Base-by-base conservation (phyloP, 257 asterid species). In the Fraxinus anomala region DNA sequence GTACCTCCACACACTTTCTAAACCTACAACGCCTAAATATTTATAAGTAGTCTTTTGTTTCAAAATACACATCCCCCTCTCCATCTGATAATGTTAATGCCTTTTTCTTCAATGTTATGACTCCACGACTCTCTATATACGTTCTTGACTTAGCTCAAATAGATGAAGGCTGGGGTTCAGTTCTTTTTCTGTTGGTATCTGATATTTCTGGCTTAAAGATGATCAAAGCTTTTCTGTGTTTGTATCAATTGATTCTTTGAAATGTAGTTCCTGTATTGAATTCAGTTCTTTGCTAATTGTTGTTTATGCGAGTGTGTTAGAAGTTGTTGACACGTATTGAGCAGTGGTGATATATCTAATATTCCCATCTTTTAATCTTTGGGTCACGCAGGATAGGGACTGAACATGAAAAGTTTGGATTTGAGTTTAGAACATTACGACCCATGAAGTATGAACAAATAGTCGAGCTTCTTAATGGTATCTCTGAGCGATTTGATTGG, bases 401-500 rank as follows among this genome's bases (percentile, higher is more conserved):
- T 77, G 99, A 95, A 85, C 99, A 95, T 79, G 99, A 95, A 80
- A 95, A 95, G 80, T 95, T 95, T 71, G 99, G 99, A 80, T 95
- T 95, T 75, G 98, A 95, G 84, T 78, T 88, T 76, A 89, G 76
- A 76, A 90, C 94, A 71, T 81, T 95, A 76, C 86, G 76, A 42
- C 99, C 99, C 77, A 95, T 93, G 94, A 93, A 89, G 80, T 95
- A 95, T 78, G 92, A 89, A 66, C 99, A 95, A 81, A 95, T 95
- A 74, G 84, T 94, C 17, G 97, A 95, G 83, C 89, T 95, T 81
- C 97, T 95, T 66, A 82, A 90, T 79, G 81, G 89, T 82, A 89
- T 95, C 80, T 91, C 98, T 31, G 99, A 95, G 91, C 91, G 99
- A 88, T 95, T 92, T 91, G 98, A 90, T 68, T 95, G 99, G 98